phyloP scores from a whole-genome alignment of 2,329 filamentous ascomycete species.

The Chaetomium olivaceum region DNA sequence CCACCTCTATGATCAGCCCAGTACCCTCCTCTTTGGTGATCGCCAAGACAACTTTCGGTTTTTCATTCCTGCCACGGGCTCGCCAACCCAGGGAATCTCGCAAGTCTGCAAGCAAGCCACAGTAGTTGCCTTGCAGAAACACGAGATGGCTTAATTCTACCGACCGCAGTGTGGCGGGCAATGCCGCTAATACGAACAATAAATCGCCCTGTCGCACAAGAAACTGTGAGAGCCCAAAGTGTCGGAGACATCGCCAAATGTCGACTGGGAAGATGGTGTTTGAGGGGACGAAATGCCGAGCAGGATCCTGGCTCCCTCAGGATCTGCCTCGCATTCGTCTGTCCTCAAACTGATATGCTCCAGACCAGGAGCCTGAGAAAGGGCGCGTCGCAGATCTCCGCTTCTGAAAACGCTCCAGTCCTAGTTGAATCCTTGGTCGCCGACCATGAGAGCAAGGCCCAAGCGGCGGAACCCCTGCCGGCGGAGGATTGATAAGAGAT shows the following conservation, averaged over 20 bases:
- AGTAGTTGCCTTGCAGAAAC: background rate
- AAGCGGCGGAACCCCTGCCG: background rate
- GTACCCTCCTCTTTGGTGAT: background rate
- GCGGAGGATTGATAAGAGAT: background rate
- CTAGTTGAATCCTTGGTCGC: background rate
- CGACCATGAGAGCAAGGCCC: background rate
- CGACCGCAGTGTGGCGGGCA: background rate
- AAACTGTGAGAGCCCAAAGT: background rate
- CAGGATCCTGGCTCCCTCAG: background rate
- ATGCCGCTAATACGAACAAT: background rate
- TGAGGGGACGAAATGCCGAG: background rate
- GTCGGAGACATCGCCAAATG: background rate
- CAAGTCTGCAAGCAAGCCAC: background rate
- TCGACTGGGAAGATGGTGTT: background rate
- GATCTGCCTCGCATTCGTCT: background rate
- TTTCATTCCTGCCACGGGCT: background rate
- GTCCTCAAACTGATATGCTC: background rate
- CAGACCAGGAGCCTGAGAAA: background rate
- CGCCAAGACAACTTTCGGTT: background rate
- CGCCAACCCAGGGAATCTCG: background rate
- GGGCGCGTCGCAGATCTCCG: background rate
- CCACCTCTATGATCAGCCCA: background rate
- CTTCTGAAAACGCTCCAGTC: background rate
- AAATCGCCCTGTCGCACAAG: background rate
- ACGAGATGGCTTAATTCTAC: background rate